Percentiles rank a stretch among this genome's conserved stretches.
These are phyloP conservation scores for Termitomyces sp. DNA, from an alignment of 768 basidiomycete genomes.

Conservation along the genomic window DNA sequence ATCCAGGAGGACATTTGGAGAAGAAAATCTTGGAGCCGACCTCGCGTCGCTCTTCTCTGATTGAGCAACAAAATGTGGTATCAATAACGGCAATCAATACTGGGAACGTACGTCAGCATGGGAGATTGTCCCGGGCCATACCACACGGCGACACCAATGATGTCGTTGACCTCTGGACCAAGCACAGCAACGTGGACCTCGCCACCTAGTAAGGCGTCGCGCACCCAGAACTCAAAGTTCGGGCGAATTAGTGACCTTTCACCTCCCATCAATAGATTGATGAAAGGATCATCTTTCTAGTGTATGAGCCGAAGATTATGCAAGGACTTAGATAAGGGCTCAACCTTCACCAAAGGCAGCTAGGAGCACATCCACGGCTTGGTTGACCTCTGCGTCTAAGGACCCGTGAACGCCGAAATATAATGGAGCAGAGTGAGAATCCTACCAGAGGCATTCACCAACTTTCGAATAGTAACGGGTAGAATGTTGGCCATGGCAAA, in stretches of 20 bases:
- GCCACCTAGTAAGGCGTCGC: conserved; percentile 20
- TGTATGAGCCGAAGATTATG: neutral
- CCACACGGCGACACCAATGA: conserved; percentile 26
- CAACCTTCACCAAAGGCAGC: no score
- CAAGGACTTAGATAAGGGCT: neutral
- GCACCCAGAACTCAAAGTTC: conserved; percentile 15
- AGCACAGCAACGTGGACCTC: conserved; percentile 20
- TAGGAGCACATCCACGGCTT: conserved; percentile 4
- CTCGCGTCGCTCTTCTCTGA: conserved; percentile 22
- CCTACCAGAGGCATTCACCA: conserved; percentile 9
- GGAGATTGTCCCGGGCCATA: conserved; percentile 22
- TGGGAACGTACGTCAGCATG: conserved; percentile 17
- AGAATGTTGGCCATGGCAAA: neutral
- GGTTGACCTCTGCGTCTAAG: conserved; percentile 9
- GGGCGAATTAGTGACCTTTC: conserved; percentile 13
- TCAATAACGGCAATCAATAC: neutral
- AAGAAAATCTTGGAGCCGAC: conserved; percentile 22
- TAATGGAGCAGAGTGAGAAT: neutral
- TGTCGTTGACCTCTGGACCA: conserved; percentile 15
- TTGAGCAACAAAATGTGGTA: neutral
- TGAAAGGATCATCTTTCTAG: conserved; percentile 15
- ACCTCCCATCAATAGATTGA: conserved; percentile 12
- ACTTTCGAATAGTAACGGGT: conserved; percentile 1
- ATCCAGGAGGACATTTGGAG: conserved; percentile 10
- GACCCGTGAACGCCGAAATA: neutral